Evolutionary conservation across 805 yeast species (phyloP), one percentile per base, ranked within the genome.

Genomic region (Saccharomycopsis selenospora): DNA sequence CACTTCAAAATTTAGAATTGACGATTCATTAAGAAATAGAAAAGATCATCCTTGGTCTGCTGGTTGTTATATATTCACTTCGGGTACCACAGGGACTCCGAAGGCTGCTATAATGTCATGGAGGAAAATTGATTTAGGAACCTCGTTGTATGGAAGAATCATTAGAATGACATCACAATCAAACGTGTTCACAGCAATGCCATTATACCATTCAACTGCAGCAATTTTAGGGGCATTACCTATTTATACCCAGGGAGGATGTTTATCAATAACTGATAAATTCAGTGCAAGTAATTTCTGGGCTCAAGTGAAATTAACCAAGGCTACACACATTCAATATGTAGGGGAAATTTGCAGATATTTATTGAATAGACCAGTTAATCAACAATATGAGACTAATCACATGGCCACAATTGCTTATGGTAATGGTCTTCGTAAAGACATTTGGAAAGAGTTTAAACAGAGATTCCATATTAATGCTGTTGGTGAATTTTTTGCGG

Each of bases 301-400:
- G 97, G 82, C 89, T 14, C 96, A 91, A 65, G 90, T 84, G 2
- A 79, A 73, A 55, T 60, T 85, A 29, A 65, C 81, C 11, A 65
- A 71, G 2, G 85, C 96, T 2, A 85, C 95, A 3, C 86, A 85
- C 54, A 75, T 88, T 47, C 96, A 90, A 65, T 90, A 90, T 58
- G 98, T 90, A 14, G 98, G 98, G 14, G 98, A 90, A 65, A 89
- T 88, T 27, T 87, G 97, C 64, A 76, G 98, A 43, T 91, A 89
- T 60, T 71, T 90, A 51, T 65, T 85, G 54, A 79, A 82, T 56
- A 68, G 88, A 1, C 77, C 82, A 43, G 67, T 67, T 6, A 81
- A 82, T 40, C 82, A 85, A 8, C 82, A 76, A 59, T 64, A 66
- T 36, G 95, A 87, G 60, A 62, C 66, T 40, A 61, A 61, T 40